phyloP scores from a whole-genome alignment of 1,284 basidiomycete species.

The Ceratobasidium theobromae region DNA sequence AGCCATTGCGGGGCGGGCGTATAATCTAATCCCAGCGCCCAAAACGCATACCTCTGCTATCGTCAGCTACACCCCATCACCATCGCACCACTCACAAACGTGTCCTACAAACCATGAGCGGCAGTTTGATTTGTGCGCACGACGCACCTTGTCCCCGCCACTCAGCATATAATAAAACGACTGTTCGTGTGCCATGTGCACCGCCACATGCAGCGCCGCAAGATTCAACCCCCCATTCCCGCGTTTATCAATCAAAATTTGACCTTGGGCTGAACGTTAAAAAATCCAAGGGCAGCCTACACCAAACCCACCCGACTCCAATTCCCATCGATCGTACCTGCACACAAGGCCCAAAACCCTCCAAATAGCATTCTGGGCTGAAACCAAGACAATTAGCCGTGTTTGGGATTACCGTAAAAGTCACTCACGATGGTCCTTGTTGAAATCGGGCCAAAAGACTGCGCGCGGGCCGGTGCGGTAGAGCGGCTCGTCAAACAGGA shows the following conservation, averaged over 20 bases:
- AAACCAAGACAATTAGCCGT: not conserved
- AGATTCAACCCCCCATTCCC: conserved; percentile 49
- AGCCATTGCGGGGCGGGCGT: conserved; percentile 46
- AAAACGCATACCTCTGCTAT: conserved; percentile 47
- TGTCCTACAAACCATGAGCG: conserved; percentile 39
- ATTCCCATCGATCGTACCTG: conserved; percentile 46
- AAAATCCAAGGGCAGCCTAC: not conserved
- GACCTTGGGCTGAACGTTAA: conserved; percentile 36
- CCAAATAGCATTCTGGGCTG: conserved; percentile 51
- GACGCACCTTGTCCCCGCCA: conserved; percentile 47
- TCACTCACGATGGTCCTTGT: conserved; percentile 48
- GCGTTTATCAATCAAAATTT: conserved; percentile 50
- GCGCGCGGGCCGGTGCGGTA: conserved; percentile 45
- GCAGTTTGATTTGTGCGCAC: not conserved
- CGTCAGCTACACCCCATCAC: not conserved
- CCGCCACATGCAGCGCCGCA: conserved; percentile 48
- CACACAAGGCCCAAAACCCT: conserved; percentile 48
- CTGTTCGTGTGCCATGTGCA: conserved; percentile 47
- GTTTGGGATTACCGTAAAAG: not conserved
- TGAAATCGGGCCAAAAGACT: conserved; percentile 52
- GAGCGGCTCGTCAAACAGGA: conserved; percentile 45
- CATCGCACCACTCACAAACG: conserved; percentile 39
- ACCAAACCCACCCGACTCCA: conserved; percentile 44
- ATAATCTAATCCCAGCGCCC: conserved; percentile 45
- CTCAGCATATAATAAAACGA: conserved; percentile 50